These are phyloP conservation scores for Funneliformis mosseae DNA, from an alignment of 192 early-diverging fungal genomes.

Conservation along the genomic window DNA sequence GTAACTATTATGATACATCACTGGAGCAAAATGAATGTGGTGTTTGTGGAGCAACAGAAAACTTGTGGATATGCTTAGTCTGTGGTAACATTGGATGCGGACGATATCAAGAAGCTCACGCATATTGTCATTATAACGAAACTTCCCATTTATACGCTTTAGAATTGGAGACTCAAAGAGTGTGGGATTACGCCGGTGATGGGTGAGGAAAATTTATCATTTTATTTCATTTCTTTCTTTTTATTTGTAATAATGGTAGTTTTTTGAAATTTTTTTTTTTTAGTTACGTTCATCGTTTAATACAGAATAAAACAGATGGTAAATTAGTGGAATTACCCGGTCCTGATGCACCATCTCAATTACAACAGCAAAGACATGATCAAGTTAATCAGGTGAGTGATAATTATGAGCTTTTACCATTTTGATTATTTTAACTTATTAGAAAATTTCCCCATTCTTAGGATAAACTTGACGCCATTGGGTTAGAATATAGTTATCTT, in stretches of 20 bases:
- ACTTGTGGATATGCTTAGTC: conserved; percentile 96
- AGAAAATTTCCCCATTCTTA: conserved; percentile 37
- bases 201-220: conserved; percentile 49
- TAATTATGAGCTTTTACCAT: neutral
- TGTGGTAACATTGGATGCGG: conserved; percentile 97
- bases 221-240: neutral
- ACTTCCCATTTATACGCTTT: conserved; percentile 88
- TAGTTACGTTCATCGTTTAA: conserved; percentile 87
- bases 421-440: too few species aligned
- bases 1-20: neutral
- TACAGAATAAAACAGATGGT: conserved; percentile 90
- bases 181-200: conserved; percentile 98
- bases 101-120: conserved; percentile 87
- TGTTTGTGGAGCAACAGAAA: conserved; percentile 72
- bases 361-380: conserved; percentile 5
- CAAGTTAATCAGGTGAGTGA: neutral
- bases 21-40: conserved; percentile 61
- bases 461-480: conserved; percentile 77
- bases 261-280: neutral
- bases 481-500: conserved; percentile 80
- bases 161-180: conserved; percentile 93
- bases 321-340: conserved; percentile 87
- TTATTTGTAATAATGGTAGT: neutral
- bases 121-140: conserved; percentile 81
- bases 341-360: conserved; percentile 20